A percentile compares a stretch with the other conserved stretches of the same genome.
phyloP scores from a whole-genome alignment of 2,329 filamentous ascomycete species.

The Aspergillus neoniger region DNA sequence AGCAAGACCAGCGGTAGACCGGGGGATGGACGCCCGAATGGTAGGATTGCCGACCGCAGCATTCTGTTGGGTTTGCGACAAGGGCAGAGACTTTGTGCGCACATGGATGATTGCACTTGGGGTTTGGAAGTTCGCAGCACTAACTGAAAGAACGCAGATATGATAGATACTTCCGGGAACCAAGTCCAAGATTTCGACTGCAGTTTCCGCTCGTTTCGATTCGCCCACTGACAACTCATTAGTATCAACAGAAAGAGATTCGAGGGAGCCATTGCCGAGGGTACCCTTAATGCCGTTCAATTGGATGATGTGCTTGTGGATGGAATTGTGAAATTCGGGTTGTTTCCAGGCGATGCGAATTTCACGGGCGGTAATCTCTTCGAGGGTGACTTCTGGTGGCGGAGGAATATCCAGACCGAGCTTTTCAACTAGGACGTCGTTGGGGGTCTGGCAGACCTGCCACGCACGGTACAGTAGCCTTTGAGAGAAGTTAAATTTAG shows the following conservation, averaged over 20 bases:
- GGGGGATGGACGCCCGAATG: conserved; percentile 58
- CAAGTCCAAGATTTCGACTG: conserved; percentile 87
- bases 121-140: conserved; percentile 87
- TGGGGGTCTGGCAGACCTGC: conserved; percentile 86
- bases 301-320: conserved; percentile 86
- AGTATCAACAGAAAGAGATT: conserved; percentile 14
- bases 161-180: conserved; percentile 89
- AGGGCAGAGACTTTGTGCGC: conserved; percentile 64
- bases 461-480: conserved; percentile 85
- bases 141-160: conserved; percentile 87
- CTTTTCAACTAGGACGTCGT: conserved; percentile 85
- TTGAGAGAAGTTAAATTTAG: conserved; percentile 7
- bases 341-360: conserved; percentile 90
- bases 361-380: conserved; percentile 82
- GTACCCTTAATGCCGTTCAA: conserved; percentile 88
- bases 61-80: conserved; percentile 39
- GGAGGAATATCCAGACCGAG: conserved; percentile 93
- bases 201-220: conserved; percentile 75
- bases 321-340: conserved; percentile 65
- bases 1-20: conserved; percentile 56
- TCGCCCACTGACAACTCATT: conserved; percentile 68
- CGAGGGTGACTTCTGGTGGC: conserved; percentile 83
- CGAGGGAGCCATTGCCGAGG: not conserved
- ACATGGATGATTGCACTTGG: conserved; percentile 83
- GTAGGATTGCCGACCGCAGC: conserved; percentile 37